A percentile compares a stretch with the other conserved stretches of the same genome.
Conservation (phyloP, 352 stramenopile genomes). For the Pythium brachiatum region DNA sequence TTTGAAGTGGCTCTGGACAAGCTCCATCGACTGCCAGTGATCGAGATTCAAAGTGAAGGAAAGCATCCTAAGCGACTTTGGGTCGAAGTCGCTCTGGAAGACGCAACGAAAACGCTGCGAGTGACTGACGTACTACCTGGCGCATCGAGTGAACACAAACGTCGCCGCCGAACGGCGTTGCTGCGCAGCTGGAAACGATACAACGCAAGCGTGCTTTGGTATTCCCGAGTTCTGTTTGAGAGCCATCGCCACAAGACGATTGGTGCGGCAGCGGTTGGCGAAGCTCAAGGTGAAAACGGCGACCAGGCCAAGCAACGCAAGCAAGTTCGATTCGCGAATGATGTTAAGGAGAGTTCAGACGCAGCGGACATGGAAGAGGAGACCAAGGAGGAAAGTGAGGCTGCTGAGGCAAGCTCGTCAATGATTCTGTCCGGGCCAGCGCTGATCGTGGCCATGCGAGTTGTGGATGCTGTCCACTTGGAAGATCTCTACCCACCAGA, state of each 20-base stretch:
- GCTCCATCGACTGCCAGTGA: conserved; percentile 72
- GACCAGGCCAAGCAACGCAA: conserved; percentile 41
- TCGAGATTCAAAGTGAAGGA: conserved; percentile 60
- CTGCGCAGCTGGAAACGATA: conserved; percentile 80
- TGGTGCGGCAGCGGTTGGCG: background rate
- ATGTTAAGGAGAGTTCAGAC: conserved; percentile 20
- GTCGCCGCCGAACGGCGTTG: conserved; percentile 59
- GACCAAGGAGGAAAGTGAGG: background rate
- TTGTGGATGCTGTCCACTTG: conserved; percentile 22
- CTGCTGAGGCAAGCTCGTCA: background rate
- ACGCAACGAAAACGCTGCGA: conserved; percentile 76
- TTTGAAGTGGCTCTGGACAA: conserved; percentile 84
- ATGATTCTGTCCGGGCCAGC: background rate
- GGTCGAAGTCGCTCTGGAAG: conserved; percentile 74
- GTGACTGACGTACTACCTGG: conserved; percentile 82
- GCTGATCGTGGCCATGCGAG: conserved; percentile 15
- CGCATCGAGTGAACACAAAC: conserved; percentile 64
- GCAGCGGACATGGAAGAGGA: background rate
- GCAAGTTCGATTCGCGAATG: conserved; percentile 54
- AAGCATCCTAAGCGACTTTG: conserved; percentile 63
- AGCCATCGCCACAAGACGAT: conserved; percentile 18
- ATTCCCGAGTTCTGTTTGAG: conserved; percentile 34
- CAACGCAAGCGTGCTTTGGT: conserved; percentile 64
- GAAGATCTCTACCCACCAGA: conserved; percentile 26
- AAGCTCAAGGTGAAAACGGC: conserved; percentile 1